phyloP scores from a whole-genome alignment of 768 basidiomycete genomes.

The Agrocybe praecox region DNA sequence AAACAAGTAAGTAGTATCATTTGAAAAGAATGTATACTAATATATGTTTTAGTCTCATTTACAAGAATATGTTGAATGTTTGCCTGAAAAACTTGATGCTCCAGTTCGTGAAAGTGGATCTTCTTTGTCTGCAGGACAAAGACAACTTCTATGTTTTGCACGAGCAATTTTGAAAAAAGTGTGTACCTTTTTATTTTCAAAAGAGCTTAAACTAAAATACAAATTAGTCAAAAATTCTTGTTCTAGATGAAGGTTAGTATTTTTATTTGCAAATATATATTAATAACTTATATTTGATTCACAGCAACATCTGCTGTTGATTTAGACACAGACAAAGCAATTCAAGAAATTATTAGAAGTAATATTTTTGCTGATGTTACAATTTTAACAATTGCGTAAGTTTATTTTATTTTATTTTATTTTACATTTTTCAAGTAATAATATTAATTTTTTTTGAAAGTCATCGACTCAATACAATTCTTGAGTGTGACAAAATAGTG shows the following conservation, averaged over 20 bases:
- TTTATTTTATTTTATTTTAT: slow-evolving; percentile 11
- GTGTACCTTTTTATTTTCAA: slow-evolving; percentile 7
- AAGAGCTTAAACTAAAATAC: background rate
- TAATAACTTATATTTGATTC: too few species aligned
- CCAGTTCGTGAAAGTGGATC: slow-evolving; percentile 77
- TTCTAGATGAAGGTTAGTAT: slow-evolving; percentile 83
- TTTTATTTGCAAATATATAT: too few species aligned
- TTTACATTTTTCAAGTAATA: background rate
- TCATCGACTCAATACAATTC: slow-evolving; percentile 82
- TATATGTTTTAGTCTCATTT: slow-evolving; percentile 53
- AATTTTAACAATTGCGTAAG: slow-evolving; percentile 85
- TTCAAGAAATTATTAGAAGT: slow-evolving; percentile 87
- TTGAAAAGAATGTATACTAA: background rate
- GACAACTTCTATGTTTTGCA: slow-evolving; percentile 89
- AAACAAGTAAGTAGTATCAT: slow-evolving; percentile 47
- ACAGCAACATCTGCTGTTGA: slow-evolving; percentile 88
- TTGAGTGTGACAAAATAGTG: slow-evolving; percentile 78
- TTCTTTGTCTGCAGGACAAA: slow-evolving; percentile 83
- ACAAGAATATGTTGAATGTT: slow-evolving; percentile 65
- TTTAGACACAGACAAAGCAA: slow-evolving; percentile 85
- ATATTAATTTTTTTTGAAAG: slow-evolving; percentile 39
- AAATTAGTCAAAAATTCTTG: slow-evolving; percentile 75
- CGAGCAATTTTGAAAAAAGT: slow-evolving; percentile 81
- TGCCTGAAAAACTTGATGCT: slow-evolving; percentile 73
- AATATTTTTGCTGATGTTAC: slow-evolving; percentile 77